phyloP scores from a whole-genome alignment of 163 green algal species.

The Scenedesmus sp. region DNA sequence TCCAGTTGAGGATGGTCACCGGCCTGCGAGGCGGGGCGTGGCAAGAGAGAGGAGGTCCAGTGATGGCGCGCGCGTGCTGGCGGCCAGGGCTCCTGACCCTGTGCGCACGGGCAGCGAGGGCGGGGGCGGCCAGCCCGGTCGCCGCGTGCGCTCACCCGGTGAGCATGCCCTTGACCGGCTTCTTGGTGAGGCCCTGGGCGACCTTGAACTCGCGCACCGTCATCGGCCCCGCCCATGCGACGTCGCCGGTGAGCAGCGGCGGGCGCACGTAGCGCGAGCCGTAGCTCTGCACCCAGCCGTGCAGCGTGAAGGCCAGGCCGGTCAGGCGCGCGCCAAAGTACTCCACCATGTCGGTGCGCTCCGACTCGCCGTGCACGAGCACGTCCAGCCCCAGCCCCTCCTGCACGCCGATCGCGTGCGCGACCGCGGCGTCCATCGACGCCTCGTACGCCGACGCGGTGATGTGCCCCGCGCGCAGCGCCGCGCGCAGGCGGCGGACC shows the following conservation, averaged over 20 bases:
- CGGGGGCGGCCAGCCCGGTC: not conserved
- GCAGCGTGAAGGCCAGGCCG: conserved; percentile 54
- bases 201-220: conserved; percentile 86
- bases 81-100: no score
- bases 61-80: no score
- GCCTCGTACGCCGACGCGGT: conserved; percentile 75
- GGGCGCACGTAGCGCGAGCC: conserved; percentile 89
- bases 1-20: conserved; percentile 96
- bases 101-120: no score
- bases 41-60: not conserved
- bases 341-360: conserved; percentile 95
- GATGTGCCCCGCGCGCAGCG: conserved; percentile 74
- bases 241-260: conserved; percentile 86
- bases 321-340: conserved; percentile 91
- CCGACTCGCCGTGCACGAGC: conserved; percentile 92
- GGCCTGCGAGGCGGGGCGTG: conserved; percentile 56
- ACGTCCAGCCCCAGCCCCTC: conserved; percentile 90
- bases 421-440: conserved; percentile 81
- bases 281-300: conserved; percentile 91
- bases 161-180: conserved; percentile 95
- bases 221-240: conserved; percentile 76
- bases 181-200: conserved; percentile 76
- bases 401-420: conserved; percentile 75
- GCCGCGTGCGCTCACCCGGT: conserved; percentile 57
- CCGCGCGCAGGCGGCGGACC: conserved; percentile 72